Evolutionary conservation across 768 basidiomycete genomes (phyloP), one percentile per base, ranked within the genome.

Genomic region (Lactarius psammicola): DNA sequence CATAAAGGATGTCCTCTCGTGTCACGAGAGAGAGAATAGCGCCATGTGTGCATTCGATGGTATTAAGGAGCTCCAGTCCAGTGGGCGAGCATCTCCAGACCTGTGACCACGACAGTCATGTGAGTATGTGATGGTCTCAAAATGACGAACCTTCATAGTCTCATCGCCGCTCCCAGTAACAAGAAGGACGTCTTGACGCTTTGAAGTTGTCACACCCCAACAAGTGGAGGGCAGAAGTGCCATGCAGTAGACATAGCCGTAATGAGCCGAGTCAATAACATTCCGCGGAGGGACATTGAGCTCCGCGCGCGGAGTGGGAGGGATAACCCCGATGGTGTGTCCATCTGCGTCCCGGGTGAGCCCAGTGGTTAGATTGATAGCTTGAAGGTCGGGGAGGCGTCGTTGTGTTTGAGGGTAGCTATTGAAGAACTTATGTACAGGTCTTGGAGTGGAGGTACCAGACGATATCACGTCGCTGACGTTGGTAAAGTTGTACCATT

Each of bases 201-300:
- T n/a, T 20, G 68, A 65, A 30, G 78, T 76, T 55, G 77, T 72
- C 2, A 76, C 77, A 18, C 78, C 80, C 62, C 77, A 77, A 55
- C 75, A 73, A n/a, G 73, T 75, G 18, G 76, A 78, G 26, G 79
- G 78, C 13, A 82, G 70, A 18, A 85, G 75, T 17, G 80, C 77
- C 86, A 94, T 87, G 71, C 90, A 93, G 73, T 96, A 95, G 15
- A 98, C 83, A 72, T 98, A 98, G 10, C 96, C 96, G 74, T 87
- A 95, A 75, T 98, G 96, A 3, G 95, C 96, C 1, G 92, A 91
- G 70, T 91, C 87, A 31, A 94, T 80, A 34, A 94, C 88, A 69
- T 93, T 91, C 62, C 78, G 78, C 15, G 84, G 78, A 0, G 87
- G 84, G 26, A 96, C 86, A 59, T 80, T 76, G 33, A 92, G 73